Evolutionary conservation across 2,329 filamentous ascomycete species (phyloP).

Genomic region (Nigrospora sphaerica): DNA sequence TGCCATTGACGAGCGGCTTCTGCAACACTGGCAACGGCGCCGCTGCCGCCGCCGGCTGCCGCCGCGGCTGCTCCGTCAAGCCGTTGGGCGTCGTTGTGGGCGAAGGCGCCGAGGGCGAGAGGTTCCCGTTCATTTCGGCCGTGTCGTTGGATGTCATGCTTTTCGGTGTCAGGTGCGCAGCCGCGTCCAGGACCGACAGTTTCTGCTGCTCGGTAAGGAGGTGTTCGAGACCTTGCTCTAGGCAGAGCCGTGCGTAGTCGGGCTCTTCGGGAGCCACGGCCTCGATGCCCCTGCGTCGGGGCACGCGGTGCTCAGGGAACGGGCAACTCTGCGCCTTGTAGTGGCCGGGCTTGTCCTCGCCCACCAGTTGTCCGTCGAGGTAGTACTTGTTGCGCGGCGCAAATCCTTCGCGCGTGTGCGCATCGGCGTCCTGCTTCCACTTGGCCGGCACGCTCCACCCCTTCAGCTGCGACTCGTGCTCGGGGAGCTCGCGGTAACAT

Average conservation of each 20-base stretch:
- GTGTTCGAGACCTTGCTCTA: conserved; percentile 50
- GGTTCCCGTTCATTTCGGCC: conserved; percentile 4
- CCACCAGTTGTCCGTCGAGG: conserved; percentile 45
- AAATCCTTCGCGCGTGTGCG: conserved; percentile 42
- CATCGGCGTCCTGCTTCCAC: conserved; percentile 53
- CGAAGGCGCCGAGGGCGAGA: conserved; percentile 5
- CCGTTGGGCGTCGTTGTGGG: conserved; percentile 5
- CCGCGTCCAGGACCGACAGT: conserved; percentile 34
- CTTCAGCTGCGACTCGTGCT: conserved; percentile 37
- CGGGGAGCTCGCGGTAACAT: conserved; percentile 52
- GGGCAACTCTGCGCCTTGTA: conserved; percentile 44
- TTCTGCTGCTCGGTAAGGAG: conserved; percentile 39
- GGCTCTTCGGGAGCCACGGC: conserved; percentile 49
- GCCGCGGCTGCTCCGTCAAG: not conserved
- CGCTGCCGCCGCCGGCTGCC: too few species aligned
- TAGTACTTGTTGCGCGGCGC: conserved; percentile 53
- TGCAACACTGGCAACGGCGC: not conserved
- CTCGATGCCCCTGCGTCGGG: conserved; percentile 43
- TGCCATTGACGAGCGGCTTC: conserved; percentile 6
- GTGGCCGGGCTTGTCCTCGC: conserved; percentile 41
- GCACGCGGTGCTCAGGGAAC: conserved; percentile 47
- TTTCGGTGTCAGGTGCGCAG: conserved; percentile 37
- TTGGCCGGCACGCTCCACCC: conserved; percentile 38
- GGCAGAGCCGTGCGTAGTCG: conserved; percentile 47
- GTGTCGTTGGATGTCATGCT: conserved; percentile 27